Base-by-base conservation (phyloP, 2,329 filamentous ascomycete genomes). In the Diaporthe velutina region DNA sequence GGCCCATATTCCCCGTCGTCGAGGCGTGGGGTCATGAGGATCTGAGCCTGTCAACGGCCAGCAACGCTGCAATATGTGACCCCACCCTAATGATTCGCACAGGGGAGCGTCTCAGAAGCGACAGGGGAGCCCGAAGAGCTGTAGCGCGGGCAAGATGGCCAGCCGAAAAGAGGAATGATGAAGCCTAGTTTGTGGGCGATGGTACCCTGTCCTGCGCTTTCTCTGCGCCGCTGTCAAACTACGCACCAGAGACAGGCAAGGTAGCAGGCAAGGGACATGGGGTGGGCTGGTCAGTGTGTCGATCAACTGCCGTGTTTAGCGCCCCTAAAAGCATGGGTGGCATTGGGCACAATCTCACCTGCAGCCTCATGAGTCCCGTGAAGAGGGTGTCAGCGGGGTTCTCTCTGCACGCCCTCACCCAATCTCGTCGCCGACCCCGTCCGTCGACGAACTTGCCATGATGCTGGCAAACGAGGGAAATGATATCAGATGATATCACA, bases 111-210 rank as follows among this genome's bases (percentile, higher is more conserved):
- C 64, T 83, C 83, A 83, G 79, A 80, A 78, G 77, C 78, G 76
- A 80, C 80, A 78, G 74, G 81, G 80, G 78, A 81, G 79, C 82
- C 81, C 80, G 78, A 82, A 80, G 79, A 75, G 76, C 28, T 50
- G 55, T 64, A 72, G 73, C 60, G 72, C 67, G 57, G 64, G 64
- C 64, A 38, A 54, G 22, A 68, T 28, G 64, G n/a, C 64, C 64
- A 68, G 64, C 64, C 64, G 45, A 68, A 68, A 68, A 30, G 64
- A 68, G 64, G 33, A 68, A 68, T 68, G 45, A 25, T 54, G 45
- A 52, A 30, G 64, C n/a, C 64, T 68, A 52, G 33, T 54, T 68
- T 7, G 30, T 68, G 48, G 22, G n/a, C 64, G 64, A 68, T 68
- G 64, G 12, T 22, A 68, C 64, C 30, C 33, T 54, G 48, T n/a